phyloP scores from a whole-genome alignment of 257 asterid species.

The Thymus mandschuricus region DNA sequence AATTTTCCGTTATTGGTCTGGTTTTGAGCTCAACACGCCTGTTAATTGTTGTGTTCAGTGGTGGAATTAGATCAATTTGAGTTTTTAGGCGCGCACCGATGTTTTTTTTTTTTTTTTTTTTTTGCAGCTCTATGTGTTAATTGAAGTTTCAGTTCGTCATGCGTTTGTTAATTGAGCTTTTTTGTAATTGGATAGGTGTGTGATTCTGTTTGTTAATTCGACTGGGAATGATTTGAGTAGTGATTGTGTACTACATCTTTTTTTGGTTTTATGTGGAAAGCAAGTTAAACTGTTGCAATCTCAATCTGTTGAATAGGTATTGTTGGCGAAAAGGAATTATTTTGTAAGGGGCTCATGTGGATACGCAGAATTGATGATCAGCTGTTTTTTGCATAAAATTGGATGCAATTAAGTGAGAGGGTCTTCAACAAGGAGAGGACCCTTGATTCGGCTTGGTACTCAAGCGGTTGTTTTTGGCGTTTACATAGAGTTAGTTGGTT shows the following conservation, averaged over 20 bases:
- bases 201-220: slow-evolving; percentile 22
- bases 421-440: slow-evolving; percentile 55
- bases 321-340: slow-evolving; percentile 33
- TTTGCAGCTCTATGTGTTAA: background rate
- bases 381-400: slow-evolving; percentile 31
- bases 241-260: background rate
- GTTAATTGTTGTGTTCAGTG: background rate
- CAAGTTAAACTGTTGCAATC: slow-evolving; percentile 22
- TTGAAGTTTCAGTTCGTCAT: slow-evolving; percentile 4
- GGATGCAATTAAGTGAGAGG: slow-evolving; percentile 45
- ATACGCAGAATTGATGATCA: slow-evolving; percentile 32
- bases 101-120: background rate
- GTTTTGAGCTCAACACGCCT: slow-evolving; percentile 19
- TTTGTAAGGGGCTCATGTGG: slow-evolving; percentile 37
- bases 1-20: background rate
- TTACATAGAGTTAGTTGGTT: slow-evolving; percentile 34
- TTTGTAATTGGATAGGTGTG: slow-evolving; percentile 13
- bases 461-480: slow-evolving; percentile 34
- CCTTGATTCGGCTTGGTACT: slow-evolving; percentile 38
- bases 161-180: slow-evolving; percentile 16
- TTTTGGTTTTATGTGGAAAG: slow-evolving; percentile 21
- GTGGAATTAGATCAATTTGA: slow-evolving; percentile 27
- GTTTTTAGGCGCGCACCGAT: slow-evolving; percentile 13
- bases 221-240: slow-evolving; percentile 17
- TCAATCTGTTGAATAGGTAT: slow-evolving; percentile 41